Percentiles rank a stretch among this genome's conserved stretches.
Evolutionary conservation across 352 stramenopile genomes (phyloP).

Genomic region (Pythium vanterpoolii): DNA sequence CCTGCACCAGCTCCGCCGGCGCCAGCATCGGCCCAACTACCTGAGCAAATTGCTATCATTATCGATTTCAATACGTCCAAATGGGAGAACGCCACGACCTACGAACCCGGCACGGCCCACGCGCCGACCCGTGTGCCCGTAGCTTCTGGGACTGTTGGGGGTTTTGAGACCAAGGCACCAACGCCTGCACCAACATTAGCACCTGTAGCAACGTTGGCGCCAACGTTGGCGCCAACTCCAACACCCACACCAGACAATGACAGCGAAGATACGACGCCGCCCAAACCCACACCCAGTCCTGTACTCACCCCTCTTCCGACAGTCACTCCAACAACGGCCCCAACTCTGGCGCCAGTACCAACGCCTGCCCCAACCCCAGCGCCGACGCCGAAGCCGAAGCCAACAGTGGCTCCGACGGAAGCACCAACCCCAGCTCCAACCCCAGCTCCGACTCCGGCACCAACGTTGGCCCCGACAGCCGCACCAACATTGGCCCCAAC

Average conservation of each 20-base stretch:
- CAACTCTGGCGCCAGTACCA: constrained; percentile 9
- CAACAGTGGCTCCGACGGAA: background rate
- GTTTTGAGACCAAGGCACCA: background rate
- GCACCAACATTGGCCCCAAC: background rate
- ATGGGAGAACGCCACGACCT: constrained; percentile 1
- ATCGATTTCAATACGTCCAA: constrained; percentile 2
- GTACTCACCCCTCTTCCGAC: background rate
- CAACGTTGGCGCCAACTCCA: background rate
- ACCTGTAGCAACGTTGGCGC: background rate
- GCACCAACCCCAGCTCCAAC: background rate
- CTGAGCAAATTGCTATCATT: too few relatives aligned
- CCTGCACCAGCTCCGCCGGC: background rate
- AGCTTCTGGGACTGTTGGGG: background rate
- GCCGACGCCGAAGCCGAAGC: too few relatives aligned
- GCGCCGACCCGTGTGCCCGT: background rate
- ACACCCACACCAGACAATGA: background rate
- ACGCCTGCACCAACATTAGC: background rate
- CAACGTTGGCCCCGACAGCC: constrained; percentile 2
- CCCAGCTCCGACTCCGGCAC: background rate
- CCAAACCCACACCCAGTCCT: background rate
- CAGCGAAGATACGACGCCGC: background rate
- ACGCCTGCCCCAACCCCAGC: constrained; percentile 9
- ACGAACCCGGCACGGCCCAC: constrained; percentile 14
- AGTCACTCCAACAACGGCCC: background rate
- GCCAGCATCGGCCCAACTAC: too few relatives aligned